Percentiles rank a stretch among this genome's conserved stretches.
Evolutionary conservation across 2,329 filamentous ascomycete genomes (phyloP).

Genomic region (Apiospora kogelbergensis): DNA sequence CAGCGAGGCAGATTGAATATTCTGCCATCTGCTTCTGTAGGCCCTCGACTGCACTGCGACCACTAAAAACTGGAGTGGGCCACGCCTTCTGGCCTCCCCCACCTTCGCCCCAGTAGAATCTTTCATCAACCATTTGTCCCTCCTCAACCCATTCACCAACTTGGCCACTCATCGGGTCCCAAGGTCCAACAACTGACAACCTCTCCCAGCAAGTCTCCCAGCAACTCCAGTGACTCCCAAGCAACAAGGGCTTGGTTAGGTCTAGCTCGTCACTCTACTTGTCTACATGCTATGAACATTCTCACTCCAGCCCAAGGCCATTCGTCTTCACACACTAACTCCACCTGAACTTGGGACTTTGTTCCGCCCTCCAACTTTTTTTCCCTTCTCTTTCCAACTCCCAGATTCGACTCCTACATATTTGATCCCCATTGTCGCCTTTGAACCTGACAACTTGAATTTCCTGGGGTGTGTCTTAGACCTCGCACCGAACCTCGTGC

Average conservation of each 20-base stretch:
- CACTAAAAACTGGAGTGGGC: conserved; percentile 5
- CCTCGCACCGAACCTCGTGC: conserved; percentile 4
- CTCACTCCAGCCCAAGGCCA: conserved; percentile 4
- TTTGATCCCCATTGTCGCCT: conserved; percentile 1
- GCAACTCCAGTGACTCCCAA: neutral
- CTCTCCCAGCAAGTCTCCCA: neutral
- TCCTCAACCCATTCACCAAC: conserved; percentile 8
- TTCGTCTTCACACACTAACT: conserved; percentile 5
- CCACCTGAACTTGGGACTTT: conserved; percentile 5
- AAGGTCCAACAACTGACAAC: conserved; percentile 7
- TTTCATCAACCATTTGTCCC: conserved; percentile 1
- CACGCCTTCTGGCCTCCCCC: conserved; percentile 1
- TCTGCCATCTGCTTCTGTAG: neutral
- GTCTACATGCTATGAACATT: conserved; percentile 2
- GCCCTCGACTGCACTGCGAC: neutral
- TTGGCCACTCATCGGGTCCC: conserved; percentile 1
- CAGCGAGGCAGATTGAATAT: neutral
- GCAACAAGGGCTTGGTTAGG: conserved; percentile 10
- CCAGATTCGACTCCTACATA: neutral
- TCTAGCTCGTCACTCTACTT: conserved; percentile 8
- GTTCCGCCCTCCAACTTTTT: conserved; percentile 7
- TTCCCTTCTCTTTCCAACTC: neutral
- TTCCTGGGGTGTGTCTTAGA: conserved; percentile 5
- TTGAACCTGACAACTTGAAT: conserved; percentile 1
- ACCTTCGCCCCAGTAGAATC: conserved; percentile 8